Base-by-base conservation (phyloP, 768 basidiomycete species). In the Mycena filopes region DNA sequence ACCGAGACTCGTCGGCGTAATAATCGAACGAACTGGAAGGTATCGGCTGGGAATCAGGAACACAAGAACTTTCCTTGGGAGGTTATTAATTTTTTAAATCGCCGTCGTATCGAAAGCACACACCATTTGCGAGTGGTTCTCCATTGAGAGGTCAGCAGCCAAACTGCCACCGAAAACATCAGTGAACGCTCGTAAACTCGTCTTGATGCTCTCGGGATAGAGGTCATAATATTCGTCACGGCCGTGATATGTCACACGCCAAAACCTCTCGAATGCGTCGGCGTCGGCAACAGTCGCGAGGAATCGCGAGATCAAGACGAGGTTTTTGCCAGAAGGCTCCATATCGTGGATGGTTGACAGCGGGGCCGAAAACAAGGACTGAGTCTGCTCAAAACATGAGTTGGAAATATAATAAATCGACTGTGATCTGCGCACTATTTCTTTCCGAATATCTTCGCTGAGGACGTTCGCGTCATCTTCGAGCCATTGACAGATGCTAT, bases 161-260 rank as follows among this genome's bases (percentile, higher is more conserved):
- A 86, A 75, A 55, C 84, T 85, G 42, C 82, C 82, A 15, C 82
- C 86, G 49, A 78, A 85, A 16, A 81, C 80, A 51, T 83, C 82
- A 51, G 78, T 77, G 65, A 83, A 83, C 26, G 81, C 83, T 60
- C 76, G 76, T 41, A 90, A 73, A 45, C 81, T 83, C 15, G 75
- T 76, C 53, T 79, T 81, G 65, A 88, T 76, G 21, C 74, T 76
- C 8, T 74, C 70, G 0, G 88, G 86, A 60, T 85, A 83, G 20
- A 71, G 60, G 0, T 67, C 42, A 51, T 71, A 73, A 29, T 83
- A 79, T 33, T 82, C 76, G 28, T 73, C 73, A 38, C 71, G 76
- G n/a, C 75, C 75, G 36, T 86, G 82, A 70, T 86, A 89, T 4
- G 85, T 86, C 41, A 75, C 74, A n/a, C 79, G 79, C 89, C 89